A percentile compares a stretch with the other conserved stretches of the same genome.
These are phyloP conservation scores for Zelonia costaricensis DNA, from an alignment of 208 protist species.

Conservation along the genomic window DNA sequence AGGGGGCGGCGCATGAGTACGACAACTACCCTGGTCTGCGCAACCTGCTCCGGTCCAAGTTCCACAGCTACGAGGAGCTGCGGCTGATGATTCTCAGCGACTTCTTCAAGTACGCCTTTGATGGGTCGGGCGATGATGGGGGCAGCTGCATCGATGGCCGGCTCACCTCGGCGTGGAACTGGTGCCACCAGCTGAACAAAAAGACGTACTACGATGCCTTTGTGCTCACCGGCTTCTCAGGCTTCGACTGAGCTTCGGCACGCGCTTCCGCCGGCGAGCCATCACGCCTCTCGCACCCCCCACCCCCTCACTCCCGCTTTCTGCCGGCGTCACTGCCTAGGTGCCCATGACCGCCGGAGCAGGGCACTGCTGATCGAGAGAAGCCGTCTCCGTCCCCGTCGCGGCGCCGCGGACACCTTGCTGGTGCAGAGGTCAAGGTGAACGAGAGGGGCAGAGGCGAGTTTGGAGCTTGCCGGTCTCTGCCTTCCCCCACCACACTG, in stretches of 20 bases:
- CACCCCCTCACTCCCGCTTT: no score
- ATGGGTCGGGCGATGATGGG: constrained; percentile 92
- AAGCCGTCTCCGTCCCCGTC: no score
- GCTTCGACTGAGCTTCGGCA: constrained; percentile 96
- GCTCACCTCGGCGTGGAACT: constrained; percentile 98
- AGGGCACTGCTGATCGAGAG: no score
- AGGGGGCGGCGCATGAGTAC: constrained; percentile 26
- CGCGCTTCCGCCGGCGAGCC: no score
- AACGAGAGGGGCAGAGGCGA: no score
- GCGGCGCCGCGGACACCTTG: no score
- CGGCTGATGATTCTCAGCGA: constrained; percentile 90
- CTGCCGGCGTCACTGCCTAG: no score
- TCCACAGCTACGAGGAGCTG: constrained; percentile 67
- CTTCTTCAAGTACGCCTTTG: constrained; percentile 97
- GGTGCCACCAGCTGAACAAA: constrained; percentile 95
- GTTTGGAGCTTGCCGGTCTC: no score
- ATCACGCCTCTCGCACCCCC: no score
- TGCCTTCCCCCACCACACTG: no score
- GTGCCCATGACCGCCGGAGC: no score
- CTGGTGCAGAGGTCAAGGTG: no score
- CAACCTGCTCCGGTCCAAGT: constrained; percentile 79
- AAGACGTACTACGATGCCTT: constrained; percentile 97
- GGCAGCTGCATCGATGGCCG: constrained; percentile 97
- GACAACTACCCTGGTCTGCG: constrained; percentile 70
- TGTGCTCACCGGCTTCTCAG: constrained; percentile 93